phyloP scores from a whole-genome alignment of 1,139 yeast genomes.

The Dujonia santamariae region DNA sequence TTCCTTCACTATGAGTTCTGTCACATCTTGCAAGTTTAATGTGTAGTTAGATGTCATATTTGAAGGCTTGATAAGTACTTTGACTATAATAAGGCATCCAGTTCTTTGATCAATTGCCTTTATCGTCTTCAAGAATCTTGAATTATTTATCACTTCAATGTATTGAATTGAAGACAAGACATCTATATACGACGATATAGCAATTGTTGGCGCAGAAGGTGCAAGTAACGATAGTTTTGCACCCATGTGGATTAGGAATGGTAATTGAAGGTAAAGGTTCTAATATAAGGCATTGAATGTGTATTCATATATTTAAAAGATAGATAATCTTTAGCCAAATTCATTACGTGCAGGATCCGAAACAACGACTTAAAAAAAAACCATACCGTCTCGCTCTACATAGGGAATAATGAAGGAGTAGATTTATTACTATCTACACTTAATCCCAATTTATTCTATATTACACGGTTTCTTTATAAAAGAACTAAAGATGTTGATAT shows the following conservation, averaged over 20 bases:
- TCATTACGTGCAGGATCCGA: too few relatives aligned
- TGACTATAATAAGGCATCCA: slow-evolving; percentile 68
- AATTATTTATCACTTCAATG: slow-evolving; percentile 65
- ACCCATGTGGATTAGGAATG: slow-evolving; percentile 69
- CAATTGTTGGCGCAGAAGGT: slow-evolving; percentile 90
- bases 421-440: not conserved
- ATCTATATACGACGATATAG: slow-evolving; percentile 84
- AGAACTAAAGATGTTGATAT: slow-evolving; percentile 3
- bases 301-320: too few relatives aligned
- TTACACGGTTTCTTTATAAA: not conserved
- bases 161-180: slow-evolving; percentile 74
- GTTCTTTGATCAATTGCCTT: slow-evolving; percentile 63
- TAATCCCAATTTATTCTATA: not conserved
- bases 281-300: too few relatives aligned
- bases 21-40: slow-evolving; percentile 29
- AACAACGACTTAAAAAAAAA: not conserved
- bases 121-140: slow-evolving; percentile 83
- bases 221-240: slow-evolving; percentile 80
- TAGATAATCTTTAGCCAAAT: too few relatives aligned
- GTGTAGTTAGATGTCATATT: slow-evolving; percentile 35
- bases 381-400: too few relatives aligned
- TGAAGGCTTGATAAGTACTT: slow-evolving; percentile 76
- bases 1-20: slow-evolving; percentile 34
- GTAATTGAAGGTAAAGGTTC: not conserved
- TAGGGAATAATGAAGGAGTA: too few relatives aligned